A percentile compares a stretch with the other conserved stretches of the same genome.
Conservation (phyloP, 2,329 filamentous ascomycete species). For the Cladosporium sp. region DNA sequence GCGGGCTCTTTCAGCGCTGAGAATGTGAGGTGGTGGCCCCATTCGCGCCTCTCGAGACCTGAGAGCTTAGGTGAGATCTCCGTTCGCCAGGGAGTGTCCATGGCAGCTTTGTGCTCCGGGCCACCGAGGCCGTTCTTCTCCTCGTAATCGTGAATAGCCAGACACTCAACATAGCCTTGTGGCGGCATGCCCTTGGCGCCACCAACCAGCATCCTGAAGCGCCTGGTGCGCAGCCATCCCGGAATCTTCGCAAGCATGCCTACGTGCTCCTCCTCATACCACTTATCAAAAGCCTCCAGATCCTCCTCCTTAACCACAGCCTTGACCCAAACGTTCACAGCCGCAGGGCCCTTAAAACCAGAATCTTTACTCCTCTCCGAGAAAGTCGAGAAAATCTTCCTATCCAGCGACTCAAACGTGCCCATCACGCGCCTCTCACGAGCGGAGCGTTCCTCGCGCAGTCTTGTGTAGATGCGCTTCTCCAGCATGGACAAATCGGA, state of each 20-base stretch:
- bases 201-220: conserved; percentile 64
- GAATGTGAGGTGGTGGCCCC: conserved; percentile 75
- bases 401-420: conserved; percentile 61
- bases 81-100: conserved; percentile 57
- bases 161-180: conserved; percentile 52
- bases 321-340: conserved; percentile 23
- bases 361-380: conserved; percentile 36
- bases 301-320: conserved; percentile 43
- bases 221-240: conserved; percentile 71
- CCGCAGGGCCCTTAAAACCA: conserved; percentile 20
- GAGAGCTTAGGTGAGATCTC: conserved; percentile 59
- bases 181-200: conserved; percentile 44
- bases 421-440: conserved; percentile 54
- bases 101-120: conserved; percentile 57
- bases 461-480: conserved; percentile 63
- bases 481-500: conserved; percentile 68
- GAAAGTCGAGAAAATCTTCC: conserved; percentile 67
- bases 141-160: conserved; percentile 70
- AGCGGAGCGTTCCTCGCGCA: conserved; percentile 53
- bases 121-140: conserved; percentile 64
- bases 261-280: conserved; percentile 73
- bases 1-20: conserved; percentile 57
- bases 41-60: conserved; percentile 54
- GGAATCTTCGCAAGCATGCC: conserved; percentile 67
- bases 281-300: conserved; percentile 61